These are phyloP conservation scores for Stentor coeruleus DNA, from an alignment of 73 alveolate genomes.

Conservation along the genomic window DNA sequence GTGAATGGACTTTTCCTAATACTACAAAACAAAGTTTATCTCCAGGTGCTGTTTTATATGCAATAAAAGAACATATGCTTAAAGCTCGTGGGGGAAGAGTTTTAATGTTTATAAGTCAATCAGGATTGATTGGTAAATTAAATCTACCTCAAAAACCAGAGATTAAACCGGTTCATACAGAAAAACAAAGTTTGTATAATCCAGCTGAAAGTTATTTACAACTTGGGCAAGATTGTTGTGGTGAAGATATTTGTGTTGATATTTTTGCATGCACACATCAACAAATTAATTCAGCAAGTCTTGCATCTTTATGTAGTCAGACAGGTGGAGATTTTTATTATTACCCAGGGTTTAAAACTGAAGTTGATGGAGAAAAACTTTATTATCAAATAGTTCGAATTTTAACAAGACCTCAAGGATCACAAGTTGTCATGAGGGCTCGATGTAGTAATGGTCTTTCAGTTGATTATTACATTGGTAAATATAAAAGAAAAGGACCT, in stretches of 20 bases:
- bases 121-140: background rate
- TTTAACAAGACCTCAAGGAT: slow-evolving; percentile 45
- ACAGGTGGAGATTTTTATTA: slow-evolving; percentile 27
- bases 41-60: too few relatives aligned
- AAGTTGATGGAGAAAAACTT: background rate
- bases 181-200: background rate
- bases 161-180: background rate
- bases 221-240: background rate
- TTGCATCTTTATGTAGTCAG: background rate
- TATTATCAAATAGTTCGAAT: slow-evolving; percentile 30
- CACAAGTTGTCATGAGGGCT: slow-evolving; percentile 47
- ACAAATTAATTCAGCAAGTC: slow-evolving; percentile 19
- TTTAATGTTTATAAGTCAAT: background rate
- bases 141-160: background rate
- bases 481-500: slow-evolving; percentile 30
- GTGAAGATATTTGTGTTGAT: slow-evolving; percentile 18
- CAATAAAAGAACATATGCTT: too few relatives aligned
- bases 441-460: slow-evolving; percentile 46
- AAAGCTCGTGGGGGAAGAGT: too few relatives aligned
- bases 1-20: too few relatives aligned
- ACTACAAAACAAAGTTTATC: too few relatives aligned
- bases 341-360: background rate
- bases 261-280: slow-evolving; percentile 12
- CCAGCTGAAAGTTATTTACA: background rate
- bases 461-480: slow-evolving; percentile 50